Evolutionary conservation across 108 stramenopile species (phyloP), one percentile per base, ranked within the genome.

Genomic region (Skeletonema marinoi): DNA sequence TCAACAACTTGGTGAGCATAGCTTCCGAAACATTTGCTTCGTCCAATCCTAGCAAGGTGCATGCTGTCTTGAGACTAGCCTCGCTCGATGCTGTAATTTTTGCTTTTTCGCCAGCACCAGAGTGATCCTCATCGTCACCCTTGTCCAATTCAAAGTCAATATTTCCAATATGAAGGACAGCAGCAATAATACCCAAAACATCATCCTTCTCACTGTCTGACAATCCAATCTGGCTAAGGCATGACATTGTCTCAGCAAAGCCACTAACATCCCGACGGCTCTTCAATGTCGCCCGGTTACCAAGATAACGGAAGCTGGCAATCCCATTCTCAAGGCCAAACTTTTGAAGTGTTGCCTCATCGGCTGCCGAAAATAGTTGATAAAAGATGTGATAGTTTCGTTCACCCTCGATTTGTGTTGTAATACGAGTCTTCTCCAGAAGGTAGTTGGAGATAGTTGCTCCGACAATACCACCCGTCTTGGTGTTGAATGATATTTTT

Each of bases 341-440:
- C 54, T 90, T 83, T 35, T 82, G 48, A 10, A 89, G 78, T 7
- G 81, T 63, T 31, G 84, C 85, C 21, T 86, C 78, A 16, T 78
- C 56, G 11, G 81, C 90, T 4, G 93, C 88, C 1, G 91, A 82
- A 48, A 97, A 81, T 10, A 98, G 75, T 85, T 98, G 98, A 75
- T 99, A 99, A 78, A 99, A 99, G 32, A 98, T 92, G 84, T 99
- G 99, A 86, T 97, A 99, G 75, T 98, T 98, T 32, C 98, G 78
- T 78, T 99, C 99, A 4, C 98, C 98, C 41, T 92, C 92, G 29
- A 86, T 87, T 73, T 96, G 98, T 31, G 82, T 77, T 19, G 91
- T 89, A 69, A 98, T 97, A 46, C 98, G 92, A 3, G 96, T 94
- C 71, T 98, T 97, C 78, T 98, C 98, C 46, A 98, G 71, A 14